These are phyloP conservation scores for Rehmannia glutinosa DNA, from an alignment of 257 asterid genomes.

Conservation along the genomic window DNA sequence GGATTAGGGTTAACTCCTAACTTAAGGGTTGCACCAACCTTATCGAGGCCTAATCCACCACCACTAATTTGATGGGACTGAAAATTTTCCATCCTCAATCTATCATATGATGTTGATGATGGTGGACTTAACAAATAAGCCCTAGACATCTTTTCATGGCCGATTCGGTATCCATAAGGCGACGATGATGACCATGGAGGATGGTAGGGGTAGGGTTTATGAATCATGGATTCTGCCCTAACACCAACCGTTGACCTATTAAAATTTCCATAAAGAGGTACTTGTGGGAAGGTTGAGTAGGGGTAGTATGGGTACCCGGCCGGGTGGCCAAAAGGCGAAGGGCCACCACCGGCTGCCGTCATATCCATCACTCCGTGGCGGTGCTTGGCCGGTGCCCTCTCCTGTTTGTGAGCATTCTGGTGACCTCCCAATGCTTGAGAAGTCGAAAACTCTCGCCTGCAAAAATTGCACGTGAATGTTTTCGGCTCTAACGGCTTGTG, in stretches of 20 bases:
- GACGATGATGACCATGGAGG: slow-evolving; percentile 25
- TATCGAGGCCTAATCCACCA: slow-evolving; percentile 17
- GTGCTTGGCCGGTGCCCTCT: slow-evolving; percentile 52
- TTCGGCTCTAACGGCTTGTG: slow-evolving; percentile 23
- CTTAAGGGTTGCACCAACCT: slow-evolving; percentile 20
- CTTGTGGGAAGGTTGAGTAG: slow-evolving; percentile 26
- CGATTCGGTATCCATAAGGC: slow-evolving; percentile 6
- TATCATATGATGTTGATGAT: slow-evolving; percentile 17
- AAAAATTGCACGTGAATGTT: slow-evolving; percentile 49
- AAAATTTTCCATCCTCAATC: slow-evolving; percentile 16
- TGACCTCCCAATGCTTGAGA: slow-evolving; percentile 79
- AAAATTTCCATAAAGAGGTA: slow-evolving; percentile 27
- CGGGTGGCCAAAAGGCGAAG: slow-evolving; percentile 29
- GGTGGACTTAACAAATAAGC: slow-evolving; percentile 24
- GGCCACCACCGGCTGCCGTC: slow-evolving; percentile 5
- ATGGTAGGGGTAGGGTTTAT: slow-evolving; percentile 32
- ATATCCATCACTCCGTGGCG: slow-evolving; percentile 34
- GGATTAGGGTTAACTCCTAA: slow-evolving; percentile 24
- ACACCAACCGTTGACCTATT: slow-evolving; percentile 37
- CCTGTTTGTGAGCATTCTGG: slow-evolving; percentile 76
- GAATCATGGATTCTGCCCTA: slow-evolving; percentile 38
- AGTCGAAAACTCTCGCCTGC: slow-evolving; percentile 62
- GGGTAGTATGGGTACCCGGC: slow-evolving; percentile 40
- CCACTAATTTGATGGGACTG: slow-evolving; percentile 3
- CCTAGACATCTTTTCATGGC: slow-evolving; percentile 24